Percentiles rank a stretch among this genome's conserved stretches.
Conservation (phyloP, 2,329 filamentous ascomycete species). For the Colletotrichum trifolii region DNA sequence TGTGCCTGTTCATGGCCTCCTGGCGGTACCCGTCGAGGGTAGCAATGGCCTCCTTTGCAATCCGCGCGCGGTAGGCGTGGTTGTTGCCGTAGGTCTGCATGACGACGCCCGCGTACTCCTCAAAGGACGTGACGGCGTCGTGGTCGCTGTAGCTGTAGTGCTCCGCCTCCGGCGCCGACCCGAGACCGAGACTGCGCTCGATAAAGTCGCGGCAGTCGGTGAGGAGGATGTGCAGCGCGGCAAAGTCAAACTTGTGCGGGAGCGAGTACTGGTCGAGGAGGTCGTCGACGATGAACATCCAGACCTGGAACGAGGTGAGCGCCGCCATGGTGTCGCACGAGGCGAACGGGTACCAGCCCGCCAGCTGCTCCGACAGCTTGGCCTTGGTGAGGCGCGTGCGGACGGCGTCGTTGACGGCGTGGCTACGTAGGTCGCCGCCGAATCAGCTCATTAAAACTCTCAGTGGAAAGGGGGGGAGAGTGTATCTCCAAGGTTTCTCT, state of each 20-base stretch:
- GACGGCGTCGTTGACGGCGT: slow-evolving; percentile 24
- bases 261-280: slow-evolving; percentile 24
- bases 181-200: slow-evolving; percentile 12
- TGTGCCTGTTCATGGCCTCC: slow-evolving; percentile 23
- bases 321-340: slow-evolving; percentile 19
- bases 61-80: slow-evolving; percentile 11
- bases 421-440: background rate
- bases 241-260: slow-evolving; percentile 16
- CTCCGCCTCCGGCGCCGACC: background rate
- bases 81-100: background rate
- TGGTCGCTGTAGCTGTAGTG: slow-evolving; percentile 11
- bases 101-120: slow-evolving; percentile 11
- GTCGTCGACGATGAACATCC: slow-evolving; percentile 31
- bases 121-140: slow-evolving; percentile 13
- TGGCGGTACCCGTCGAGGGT: slow-evolving; percentile 16
- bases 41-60: slow-evolving; percentile 11
- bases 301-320: slow-evolving; percentile 27
- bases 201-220: slow-evolving; percentile 27
- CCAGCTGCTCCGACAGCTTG: slow-evolving; percentile 23
- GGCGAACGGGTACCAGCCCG: slow-evolving; percentile 29
- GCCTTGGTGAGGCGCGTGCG: slow-evolving; percentile 29
- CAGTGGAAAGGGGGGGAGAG: too few relatives aligned
- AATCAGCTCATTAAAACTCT: too few relatives aligned
- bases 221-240: slow-evolving; percentile 11
- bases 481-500: too few relatives aligned